Conservation (phyloP, 768 basidiomycete species). For the Leccinum sublutescens region DNA sequence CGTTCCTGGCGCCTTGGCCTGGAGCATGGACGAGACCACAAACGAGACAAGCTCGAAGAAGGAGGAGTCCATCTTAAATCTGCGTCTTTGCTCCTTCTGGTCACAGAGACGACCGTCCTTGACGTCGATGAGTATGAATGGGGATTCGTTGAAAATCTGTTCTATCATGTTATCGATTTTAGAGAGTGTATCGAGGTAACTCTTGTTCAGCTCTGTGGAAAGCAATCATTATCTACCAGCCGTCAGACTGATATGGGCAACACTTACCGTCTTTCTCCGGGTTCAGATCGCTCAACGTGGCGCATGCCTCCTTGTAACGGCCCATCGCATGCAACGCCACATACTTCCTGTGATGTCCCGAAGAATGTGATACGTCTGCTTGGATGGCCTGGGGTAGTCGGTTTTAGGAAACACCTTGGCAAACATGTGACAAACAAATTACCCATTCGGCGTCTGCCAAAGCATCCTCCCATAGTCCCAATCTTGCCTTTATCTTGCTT, state of each 20-base stretch:
- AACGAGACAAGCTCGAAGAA: background rate
- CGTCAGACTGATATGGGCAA: background rate
- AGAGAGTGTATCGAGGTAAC: background rate
- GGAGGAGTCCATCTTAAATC: background rate
- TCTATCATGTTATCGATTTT: background rate
- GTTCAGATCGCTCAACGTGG: background rate
- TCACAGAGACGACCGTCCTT: background rate
- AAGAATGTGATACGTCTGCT: background rate
- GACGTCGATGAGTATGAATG: slow-evolving; percentile 14
- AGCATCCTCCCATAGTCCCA: background rate
- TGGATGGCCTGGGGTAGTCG: slow-evolving; percentile 3
- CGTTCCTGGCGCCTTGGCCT: background rate
- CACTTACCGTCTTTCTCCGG: background rate
- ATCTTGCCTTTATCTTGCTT: background rate
- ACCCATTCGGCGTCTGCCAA: slow-evolving; percentile 8
- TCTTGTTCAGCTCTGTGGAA: background rate
- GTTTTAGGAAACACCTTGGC: background rate
- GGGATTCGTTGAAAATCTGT: background rate
- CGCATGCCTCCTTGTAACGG: background rate
- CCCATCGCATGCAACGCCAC: background rate
- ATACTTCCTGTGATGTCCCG: slow-evolving; percentile 3
- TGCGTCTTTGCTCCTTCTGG: background rate
- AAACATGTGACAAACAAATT: background rate
- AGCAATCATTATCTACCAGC: background rate
- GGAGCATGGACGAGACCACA: background rate